Evolutionary conservation across 441 rosid species (phyloP).

Genomic region (Cnidoscolus chayamansa): DNA sequence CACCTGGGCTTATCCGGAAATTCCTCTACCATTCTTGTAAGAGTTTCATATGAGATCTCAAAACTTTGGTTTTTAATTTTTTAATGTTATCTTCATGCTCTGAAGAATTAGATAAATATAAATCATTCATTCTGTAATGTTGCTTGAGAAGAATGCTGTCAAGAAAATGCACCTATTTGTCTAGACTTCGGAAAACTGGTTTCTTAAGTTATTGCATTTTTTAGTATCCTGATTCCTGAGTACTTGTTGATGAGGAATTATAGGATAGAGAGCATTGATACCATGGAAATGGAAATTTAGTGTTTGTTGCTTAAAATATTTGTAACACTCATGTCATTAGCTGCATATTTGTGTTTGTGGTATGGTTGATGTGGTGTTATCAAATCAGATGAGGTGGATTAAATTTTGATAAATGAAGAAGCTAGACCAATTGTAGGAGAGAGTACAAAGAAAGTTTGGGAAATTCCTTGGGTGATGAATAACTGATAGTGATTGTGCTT

Average conservation of each 20-base stretch:
- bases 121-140: background rate
- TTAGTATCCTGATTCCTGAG: background rate
- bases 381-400: background rate
- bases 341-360: background rate
- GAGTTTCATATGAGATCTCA: conserved; percentile 23
- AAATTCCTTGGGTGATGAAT: background rate
- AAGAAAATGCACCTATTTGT: background rate
- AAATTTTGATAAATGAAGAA: background rate
- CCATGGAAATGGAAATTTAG: background rate
- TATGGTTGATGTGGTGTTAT: background rate
- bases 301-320: background rate
- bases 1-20: conserved; percentile 40
- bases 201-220: background rate
- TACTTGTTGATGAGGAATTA: background rate
- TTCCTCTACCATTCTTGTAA: conserved; percentile 49
- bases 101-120: background rate
- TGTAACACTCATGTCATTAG: background rate
- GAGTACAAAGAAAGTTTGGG: background rate
- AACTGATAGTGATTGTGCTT: background rate
- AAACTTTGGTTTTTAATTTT: background rate
- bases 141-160: background rate
- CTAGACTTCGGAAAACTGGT: background rate
- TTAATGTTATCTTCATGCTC: background rate
- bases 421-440: conserved; percentile 1
- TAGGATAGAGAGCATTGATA: background rate